phyloP scores from a whole-genome alignment of 179 eudicot genomes.

The Spinacia oleracea region DNA sequence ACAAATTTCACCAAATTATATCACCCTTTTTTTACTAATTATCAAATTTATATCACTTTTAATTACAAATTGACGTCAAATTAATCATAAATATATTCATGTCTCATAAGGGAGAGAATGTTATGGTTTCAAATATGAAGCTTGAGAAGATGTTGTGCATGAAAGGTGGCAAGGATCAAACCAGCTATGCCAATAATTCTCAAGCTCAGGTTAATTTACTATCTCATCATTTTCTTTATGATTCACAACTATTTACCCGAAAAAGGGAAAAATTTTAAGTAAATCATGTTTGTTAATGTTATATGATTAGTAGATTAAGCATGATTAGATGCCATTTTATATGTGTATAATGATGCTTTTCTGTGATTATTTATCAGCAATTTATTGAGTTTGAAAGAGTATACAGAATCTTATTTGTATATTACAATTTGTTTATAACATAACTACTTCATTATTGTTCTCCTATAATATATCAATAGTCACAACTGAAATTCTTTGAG shows the following conservation, averaged over 20 bases:
- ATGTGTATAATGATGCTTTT: background rate
- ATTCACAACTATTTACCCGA: background rate
- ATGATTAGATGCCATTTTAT: background rate
- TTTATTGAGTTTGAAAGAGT: background rate
- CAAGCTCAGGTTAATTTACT: slow-evolving; percentile 74
- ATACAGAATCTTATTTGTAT: background rate
- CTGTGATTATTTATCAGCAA: background rate
- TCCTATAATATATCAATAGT: background rate
- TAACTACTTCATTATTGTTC: background rate
- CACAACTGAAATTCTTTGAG: background rate
- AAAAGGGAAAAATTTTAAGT: too few species aligned
- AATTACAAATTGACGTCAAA: background rate
- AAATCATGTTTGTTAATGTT: background rate
- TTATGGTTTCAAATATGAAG: slow-evolving; percentile 63
- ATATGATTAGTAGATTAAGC: background rate
- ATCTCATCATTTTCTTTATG: background rate
- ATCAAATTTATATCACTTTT: background rate
- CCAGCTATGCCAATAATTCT: slow-evolving; percentile 91
- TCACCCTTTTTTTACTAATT: background rate
- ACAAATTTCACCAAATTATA: background rate
- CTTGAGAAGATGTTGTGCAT: slow-evolving; percentile 86
- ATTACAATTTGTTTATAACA: background rate
- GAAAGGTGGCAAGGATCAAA: slow-evolving; percentile 95
- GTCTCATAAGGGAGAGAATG: slow-evolving; percentile 48
- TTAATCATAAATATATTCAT: background rate